Evolutionary conservation across 129 eudicot genomes (phyloP).

Genomic region (Ambrosia artemisiifolia): DNA sequence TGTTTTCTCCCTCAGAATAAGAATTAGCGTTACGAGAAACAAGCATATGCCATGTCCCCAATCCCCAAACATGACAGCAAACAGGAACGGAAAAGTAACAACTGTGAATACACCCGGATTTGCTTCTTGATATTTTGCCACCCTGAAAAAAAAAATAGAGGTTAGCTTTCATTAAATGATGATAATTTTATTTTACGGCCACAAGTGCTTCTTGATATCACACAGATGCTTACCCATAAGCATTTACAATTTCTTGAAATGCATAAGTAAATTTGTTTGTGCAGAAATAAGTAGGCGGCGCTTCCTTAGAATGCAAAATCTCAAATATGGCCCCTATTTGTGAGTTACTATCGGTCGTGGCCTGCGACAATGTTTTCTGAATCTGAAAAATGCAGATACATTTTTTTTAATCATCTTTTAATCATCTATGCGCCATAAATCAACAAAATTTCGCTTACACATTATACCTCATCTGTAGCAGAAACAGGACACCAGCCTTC

Average conservation of each 20-base stretch:
- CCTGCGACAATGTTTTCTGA: constrained; percentile 51
- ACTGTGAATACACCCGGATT: constrained; percentile 82
- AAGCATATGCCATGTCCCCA: constrained; percentile 98
- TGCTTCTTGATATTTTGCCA: constrained; percentile 95
- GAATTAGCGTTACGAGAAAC: constrained; percentile 71
- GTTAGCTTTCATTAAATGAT: background rate
- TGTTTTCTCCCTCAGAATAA: constrained; percentile 69
- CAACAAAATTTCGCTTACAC: constrained; percentile 1
- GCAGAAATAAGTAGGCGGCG: constrained; percentile 82
- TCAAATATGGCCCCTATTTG: constrained; percentile 86
- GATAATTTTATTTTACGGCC: background rate
- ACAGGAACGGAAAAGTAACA: constrained; percentile 83
- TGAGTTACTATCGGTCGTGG: constrained; percentile 66
- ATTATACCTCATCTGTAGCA: constrained; percentile 62
- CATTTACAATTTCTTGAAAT: constrained; percentile 87
- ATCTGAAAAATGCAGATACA: constrained; percentile 43
- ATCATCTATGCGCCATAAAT: background rate
- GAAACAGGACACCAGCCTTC: constrained; percentile 95
- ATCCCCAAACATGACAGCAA: constrained; percentile 98
- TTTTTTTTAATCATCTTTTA: background rate
- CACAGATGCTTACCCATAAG: constrained; percentile 69
- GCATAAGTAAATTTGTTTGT: constrained; percentile 77
- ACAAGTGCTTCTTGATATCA: background rate
- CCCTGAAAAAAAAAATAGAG: constrained; percentile 41
- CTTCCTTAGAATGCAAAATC: constrained; percentile 63